A percentile compares a stretch with the other conserved stretches of the same genome.
Evolutionary conservation across 176 grass and related monocot genomes (phyloP).

Genomic region (Musa beccarii): DNA sequence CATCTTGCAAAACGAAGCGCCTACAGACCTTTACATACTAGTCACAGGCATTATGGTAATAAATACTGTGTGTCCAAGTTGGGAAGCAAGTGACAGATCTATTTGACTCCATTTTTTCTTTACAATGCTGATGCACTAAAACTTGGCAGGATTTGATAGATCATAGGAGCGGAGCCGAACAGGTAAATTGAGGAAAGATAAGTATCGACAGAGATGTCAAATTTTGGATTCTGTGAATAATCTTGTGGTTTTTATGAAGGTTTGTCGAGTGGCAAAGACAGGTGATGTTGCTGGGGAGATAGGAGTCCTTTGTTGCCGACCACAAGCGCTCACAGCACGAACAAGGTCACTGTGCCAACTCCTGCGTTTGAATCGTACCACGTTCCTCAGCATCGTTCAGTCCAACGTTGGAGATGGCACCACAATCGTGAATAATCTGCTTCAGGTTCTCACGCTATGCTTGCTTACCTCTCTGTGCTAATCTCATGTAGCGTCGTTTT

Average conservation of each 20-base stretch:
- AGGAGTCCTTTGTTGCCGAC: conserved; percentile 81
- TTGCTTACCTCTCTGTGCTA: background rate
- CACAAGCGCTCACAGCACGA: conserved; percentile 76
- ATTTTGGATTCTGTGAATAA: background rate
- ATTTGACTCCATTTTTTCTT: too few relatives aligned
- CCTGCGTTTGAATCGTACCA: conserved; percentile 64
- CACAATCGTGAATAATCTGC: conserved; percentile 86
- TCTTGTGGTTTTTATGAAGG: conserved; percentile 27
- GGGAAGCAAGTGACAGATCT: too few relatives aligned
- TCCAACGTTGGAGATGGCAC: conserved; percentile 87
- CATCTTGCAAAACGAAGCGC: conserved; percentile 87
- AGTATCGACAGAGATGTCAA: background rate
- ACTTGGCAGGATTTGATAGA: background rate
- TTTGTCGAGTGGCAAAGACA: conserved; percentile 29
- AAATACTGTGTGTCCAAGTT: too few relatives aligned
- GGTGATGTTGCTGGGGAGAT: conserved; percentile 89
- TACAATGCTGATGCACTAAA: background rate
- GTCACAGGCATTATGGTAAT: conserved; percentile 63
- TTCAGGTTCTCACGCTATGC: conserved; percentile 38
- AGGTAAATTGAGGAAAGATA: background rate
- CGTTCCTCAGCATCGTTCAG: conserved; percentile 75
- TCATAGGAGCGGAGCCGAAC: background rate
- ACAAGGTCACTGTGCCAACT: conserved; percentile 79
- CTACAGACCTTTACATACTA: conserved; percentile 87
- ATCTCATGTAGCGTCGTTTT: background rate